Percentiles rank a stretch among this genome's conserved stretches.
phyloP scores from a whole-genome alignment of 148 eudicot species.

The Silene uniflora region DNA sequence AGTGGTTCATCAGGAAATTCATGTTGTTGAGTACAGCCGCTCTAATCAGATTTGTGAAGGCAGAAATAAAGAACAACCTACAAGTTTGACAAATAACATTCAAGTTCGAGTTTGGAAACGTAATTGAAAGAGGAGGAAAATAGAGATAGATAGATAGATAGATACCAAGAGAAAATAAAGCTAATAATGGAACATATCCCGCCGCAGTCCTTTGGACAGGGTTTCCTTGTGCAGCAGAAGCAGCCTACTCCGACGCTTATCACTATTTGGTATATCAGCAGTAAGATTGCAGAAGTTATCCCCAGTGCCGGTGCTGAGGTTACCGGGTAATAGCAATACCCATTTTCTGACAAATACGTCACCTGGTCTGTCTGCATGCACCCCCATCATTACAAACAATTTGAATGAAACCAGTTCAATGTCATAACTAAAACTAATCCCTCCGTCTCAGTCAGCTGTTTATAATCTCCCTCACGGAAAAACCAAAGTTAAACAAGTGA shows the following conservation, averaged over 20 bases:
- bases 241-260: constrained; percentile 20
- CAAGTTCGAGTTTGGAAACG: background rate
- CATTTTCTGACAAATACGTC: background rate
- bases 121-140: background rate
- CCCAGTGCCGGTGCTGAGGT: constrained; percentile 21
- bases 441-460: too few species aligned
- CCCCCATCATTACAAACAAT: background rate
- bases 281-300: constrained; percentile 4
- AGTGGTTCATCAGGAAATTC: background rate
- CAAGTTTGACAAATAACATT: background rate
- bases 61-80: constrained; percentile 10
- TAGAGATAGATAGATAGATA: background rate
- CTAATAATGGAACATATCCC: constrained; percentile 9
- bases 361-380: constrained; percentile 13
- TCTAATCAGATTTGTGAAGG: background rate
- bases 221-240: constrained; percentile 15
- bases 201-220: constrained; percentile 2
- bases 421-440: too few species aligned
- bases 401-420: background rate
- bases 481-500: background rate
- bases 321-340: constrained; percentile 9
- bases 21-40: constrained; percentile 9
- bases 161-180: constrained; percentile 26
- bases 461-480: too few species aligned
- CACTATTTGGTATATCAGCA: constrained; percentile 13